Percentiles rank a stretch among this genome's conserved stretches.
Conservation (phyloP, 2,329 filamentous ascomycete species). For the Colletotrichum camelliae region DNA sequence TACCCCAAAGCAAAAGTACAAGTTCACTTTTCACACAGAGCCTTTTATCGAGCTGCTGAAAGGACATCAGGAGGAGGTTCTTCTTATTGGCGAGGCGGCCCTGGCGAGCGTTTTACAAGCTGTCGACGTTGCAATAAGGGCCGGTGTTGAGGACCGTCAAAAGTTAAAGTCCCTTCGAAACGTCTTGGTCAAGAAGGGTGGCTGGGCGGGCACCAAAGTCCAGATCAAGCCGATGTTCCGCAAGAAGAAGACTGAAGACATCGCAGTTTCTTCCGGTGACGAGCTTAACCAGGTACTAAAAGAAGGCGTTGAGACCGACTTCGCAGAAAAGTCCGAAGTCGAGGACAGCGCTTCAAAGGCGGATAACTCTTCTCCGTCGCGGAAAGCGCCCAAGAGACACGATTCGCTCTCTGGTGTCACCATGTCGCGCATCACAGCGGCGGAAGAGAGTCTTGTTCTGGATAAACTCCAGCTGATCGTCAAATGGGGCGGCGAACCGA, state of each 20-base stretch:
- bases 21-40: conserved; percentile 97
- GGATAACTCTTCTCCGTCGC: conserved; percentile 22
- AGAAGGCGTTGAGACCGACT: conserved; percentile 31
- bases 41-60: conserved; percentile 95
- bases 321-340: conserved; percentile 22
- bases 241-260: conserved; percentile 76
- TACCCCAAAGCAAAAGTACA: conserved; percentile 99
- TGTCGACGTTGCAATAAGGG: conserved; percentile 78
- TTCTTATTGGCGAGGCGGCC: conserved; percentile 90
- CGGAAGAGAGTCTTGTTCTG: conserved; percentile 88
- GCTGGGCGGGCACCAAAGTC: conserved; percentile 95
- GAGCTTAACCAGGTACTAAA: conserved; percentile 38
- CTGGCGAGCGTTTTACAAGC: conserved; percentile 88
- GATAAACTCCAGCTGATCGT: conserved; percentile 98
- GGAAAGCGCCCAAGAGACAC: conserved; percentile 66
- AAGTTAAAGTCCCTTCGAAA: conserved; percentile 89
- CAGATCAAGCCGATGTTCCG: conserved; percentile 99
- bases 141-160: conserved; percentile 81
- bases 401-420: conserved; percentile 91
- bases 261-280: conserved; percentile 30
- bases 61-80: conserved; percentile 94
- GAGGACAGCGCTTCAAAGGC: conserved; percentile 12
- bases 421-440: conserved; percentile 91
- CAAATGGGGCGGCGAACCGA: conserved; percentile 98
- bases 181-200: conserved; percentile 89